Conservation (phyloP, 192 early-diverging fungal species). For the Martensiomyces pterosporus region DNA sequence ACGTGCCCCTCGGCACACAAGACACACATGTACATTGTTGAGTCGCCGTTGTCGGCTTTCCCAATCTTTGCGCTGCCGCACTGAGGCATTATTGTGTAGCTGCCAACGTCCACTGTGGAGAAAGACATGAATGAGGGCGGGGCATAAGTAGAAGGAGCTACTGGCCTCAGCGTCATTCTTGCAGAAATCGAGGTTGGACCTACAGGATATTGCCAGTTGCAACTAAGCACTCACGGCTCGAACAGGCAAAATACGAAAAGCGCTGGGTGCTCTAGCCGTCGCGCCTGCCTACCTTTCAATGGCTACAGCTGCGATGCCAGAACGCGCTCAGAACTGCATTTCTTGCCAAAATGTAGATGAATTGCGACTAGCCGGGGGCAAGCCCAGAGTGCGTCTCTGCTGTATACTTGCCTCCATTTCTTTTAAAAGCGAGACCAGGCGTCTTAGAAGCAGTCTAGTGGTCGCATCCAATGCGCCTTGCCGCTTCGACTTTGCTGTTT, state of each 20-base stretch:
- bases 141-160: constrained; percentile 12
- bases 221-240: too few species aligned
- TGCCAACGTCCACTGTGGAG: neutral
- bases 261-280: too few species aligned
- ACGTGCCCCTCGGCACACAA: constrained; percentile 37
- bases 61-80: constrained; percentile 38
- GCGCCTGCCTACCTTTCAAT: constrained; percentile 8
- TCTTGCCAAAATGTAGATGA: too few species aligned
- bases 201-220: neutral
- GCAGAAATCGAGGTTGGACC: constrained; percentile 10
- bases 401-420: constrained; percentile 40
- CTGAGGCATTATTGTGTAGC: constrained; percentile 28
- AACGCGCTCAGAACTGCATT: too few species aligned
- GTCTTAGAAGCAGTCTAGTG: constrained; percentile 10
- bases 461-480: neutral
- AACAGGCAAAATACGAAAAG: too few species aligned
- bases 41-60: constrained; percentile 5
- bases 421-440: constrained; percentile 20
- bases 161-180: constrained; percentile 12
- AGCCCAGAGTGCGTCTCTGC: too few species aligned
- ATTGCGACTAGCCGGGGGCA: too few species aligned
- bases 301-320: too few species aligned
- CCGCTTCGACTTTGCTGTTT: neutral
- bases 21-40: constrained; percentile 23
- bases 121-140: constrained; percentile 24